Evolutionary conservation across 176 grass and related monocot genomes (phyloP).

Genomic region (Musa acuminata): DNA sequence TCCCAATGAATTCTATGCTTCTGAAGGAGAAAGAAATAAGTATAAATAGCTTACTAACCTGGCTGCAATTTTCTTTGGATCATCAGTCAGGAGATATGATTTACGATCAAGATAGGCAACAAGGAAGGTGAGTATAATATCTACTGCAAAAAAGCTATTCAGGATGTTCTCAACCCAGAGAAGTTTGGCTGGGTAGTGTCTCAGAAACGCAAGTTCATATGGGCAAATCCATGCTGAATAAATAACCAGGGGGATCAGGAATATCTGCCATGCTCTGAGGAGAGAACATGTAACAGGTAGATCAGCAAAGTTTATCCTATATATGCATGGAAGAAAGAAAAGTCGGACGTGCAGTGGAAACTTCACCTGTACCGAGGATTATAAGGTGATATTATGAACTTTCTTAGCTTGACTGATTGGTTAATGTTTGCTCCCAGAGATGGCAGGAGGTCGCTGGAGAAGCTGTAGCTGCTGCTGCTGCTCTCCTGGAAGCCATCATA

Average conservation of each 20-base stretch:
- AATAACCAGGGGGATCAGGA: constrained; percentile 64
- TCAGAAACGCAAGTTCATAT: constrained; percentile 67
- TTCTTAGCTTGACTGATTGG: constrained; percentile 46
- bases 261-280: constrained; percentile 57
- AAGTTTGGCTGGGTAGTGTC: constrained; percentile 35
- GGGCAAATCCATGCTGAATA: constrained; percentile 82
- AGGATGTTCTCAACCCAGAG: constrained; percentile 52
- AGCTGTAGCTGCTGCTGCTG: constrained; percentile 24
- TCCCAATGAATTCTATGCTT: no score
- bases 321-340: not conserved
- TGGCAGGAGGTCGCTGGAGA: constrained; percentile 65
- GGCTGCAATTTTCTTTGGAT: constrained; percentile 64
- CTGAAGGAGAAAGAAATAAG: no score
- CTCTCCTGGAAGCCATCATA: constrained; percentile 20
- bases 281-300: constrained; percentile 2
- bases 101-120: constrained; percentile 69
- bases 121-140: constrained; percentile 93
- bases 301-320: constrained; percentile 9
- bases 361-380: constrained; percentile 68
- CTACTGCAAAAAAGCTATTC: constrained; percentile 69
- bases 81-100: constrained; percentile 66
- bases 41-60: constrained; percentile 31
- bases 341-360: not conserved
- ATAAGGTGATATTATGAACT: constrained; percentile 63
- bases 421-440: constrained; percentile 73